Evolutionary conservation across 257 asterid species (phyloP).

Genomic region (Solanum chilense): DNA sequence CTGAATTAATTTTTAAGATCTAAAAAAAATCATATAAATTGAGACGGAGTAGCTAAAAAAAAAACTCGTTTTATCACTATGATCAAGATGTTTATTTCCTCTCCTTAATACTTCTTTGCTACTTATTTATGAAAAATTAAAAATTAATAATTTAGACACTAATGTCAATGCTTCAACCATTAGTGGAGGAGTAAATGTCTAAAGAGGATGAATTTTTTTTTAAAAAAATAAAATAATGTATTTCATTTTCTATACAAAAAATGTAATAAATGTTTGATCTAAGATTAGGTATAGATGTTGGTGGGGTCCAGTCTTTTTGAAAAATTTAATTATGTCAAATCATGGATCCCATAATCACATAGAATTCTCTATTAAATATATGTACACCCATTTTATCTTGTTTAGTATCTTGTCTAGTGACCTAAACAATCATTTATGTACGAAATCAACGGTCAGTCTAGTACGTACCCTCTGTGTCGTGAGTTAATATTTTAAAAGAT

Average conservation of each 20-base stretch:
- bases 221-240: no score
- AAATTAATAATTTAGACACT: not conserved
- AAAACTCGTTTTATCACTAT: not conserved
- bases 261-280: not conserved
- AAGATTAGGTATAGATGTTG: not conserved
- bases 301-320: not conserved
- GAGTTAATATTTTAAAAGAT: no score
- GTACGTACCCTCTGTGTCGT: not conserved
- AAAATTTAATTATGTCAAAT: not conserved
- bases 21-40: not conserved
- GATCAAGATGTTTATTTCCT: not conserved
- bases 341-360: not conserved
- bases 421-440: not conserved
- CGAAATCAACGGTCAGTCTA: not conserved
- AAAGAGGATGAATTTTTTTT: no score
- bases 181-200: no score
- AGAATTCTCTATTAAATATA: not conserved
- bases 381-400: not conserved
- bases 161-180: not conserved
- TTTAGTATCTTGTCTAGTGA: not conserved
- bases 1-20: no score
- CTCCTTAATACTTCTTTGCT: not conserved
- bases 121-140: not conserved
- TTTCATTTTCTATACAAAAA: no score
- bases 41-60: fast-evolving